phyloP scores from a whole-genome alignment of 2,329 filamentous ascomycete genomes.

The Ophiocordyceps camponoti-leonardi region DNA sequence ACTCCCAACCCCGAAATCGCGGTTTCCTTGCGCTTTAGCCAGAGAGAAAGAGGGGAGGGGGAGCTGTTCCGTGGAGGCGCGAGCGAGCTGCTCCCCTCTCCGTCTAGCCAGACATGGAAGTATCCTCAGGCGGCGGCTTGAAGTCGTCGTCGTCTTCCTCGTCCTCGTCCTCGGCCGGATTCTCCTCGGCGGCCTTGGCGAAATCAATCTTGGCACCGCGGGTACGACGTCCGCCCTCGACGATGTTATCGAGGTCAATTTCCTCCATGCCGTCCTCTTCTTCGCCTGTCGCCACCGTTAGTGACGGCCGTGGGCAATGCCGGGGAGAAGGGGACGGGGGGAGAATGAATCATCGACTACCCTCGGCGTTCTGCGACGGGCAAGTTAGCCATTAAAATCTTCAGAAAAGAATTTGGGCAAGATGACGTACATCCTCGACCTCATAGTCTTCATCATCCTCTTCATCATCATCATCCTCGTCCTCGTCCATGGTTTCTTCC shows the following conservation, averaged over 20 bases:
- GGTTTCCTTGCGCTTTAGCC: background rate
- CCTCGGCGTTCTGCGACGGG: constrained; percentile 9
- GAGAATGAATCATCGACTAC: constrained; percentile 9
- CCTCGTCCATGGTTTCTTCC: constrained; percentile 52
- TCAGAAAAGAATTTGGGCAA: background rate
- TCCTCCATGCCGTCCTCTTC: constrained; percentile 78
- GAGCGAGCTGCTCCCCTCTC: background rate
- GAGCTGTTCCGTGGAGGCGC: background rate
- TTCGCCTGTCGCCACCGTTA: constrained; percentile 21
- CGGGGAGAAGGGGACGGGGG: background rate
- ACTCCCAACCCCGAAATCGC: background rate
- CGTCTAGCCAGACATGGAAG: constrained; percentile 41
- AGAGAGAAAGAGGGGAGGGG: background rate
- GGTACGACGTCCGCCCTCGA: constrained; percentile 62
- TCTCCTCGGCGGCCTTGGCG: constrained; percentile 71
- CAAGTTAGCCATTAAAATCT: constrained; percentile 7
- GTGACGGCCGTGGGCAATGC: constrained; percentile 4
- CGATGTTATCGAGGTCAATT: constrained; percentile 81
- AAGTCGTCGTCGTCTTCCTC: constrained; percentile 66
- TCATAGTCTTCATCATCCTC: constrained; percentile 14
- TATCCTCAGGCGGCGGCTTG: constrained; percentile 44
- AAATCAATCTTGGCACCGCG: constrained; percentile 89
- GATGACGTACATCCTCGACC: constrained; percentile 11
- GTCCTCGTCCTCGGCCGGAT: constrained; percentile 57
- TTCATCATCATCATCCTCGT: constrained; percentile 47